Percentiles rank a stretch among this genome's conserved stretches.
Evolutionary conservation across 1,139 yeast genomes (phyloP).

Genomic region (Taphrina populina): DNA sequence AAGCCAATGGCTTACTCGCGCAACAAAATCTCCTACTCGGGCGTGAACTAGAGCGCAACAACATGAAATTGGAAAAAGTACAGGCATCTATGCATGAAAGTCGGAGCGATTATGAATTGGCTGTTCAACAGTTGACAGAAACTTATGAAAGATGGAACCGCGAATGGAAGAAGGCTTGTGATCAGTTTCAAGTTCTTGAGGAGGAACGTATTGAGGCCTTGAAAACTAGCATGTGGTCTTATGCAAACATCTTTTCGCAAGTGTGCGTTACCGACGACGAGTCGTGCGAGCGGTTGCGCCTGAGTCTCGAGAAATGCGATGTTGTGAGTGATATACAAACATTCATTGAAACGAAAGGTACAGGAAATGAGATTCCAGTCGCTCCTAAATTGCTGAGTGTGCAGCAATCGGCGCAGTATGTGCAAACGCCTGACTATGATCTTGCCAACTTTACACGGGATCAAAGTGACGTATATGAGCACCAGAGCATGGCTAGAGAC

Average conservation of each 20-base stretch:
- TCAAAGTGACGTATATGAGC: too few relatives aligned
- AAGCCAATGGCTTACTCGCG: slow-evolving; percentile 59
- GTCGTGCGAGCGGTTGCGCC: slow-evolving; percentile 67
- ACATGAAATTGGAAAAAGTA: slow-evolving; percentile 60
- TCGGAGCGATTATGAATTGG: slow-evolving; percentile 60
- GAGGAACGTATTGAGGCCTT: slow-evolving; percentile 72
- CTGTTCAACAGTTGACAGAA: slow-evolving; percentile 61
- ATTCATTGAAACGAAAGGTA: slow-evolving; percentile 59
- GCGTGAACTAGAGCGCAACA: slow-evolving; percentile 67
- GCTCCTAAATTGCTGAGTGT: slow-evolving; percentile 57
- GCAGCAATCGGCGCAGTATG: too few relatives aligned
- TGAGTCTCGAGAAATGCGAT: slow-evolving; percentile 66
- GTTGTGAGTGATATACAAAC: slow-evolving; percentile 59
- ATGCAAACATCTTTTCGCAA: slow-evolving; percentile 71
- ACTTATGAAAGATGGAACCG: slow-evolving; percentile 69
- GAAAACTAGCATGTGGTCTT: slow-evolving; percentile 79
- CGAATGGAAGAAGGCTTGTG: slow-evolving; percentile 75
- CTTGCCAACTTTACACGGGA: too few relatives aligned
- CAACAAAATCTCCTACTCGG: slow-evolving; percentile 76
- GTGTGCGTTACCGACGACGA: slow-evolving; percentile 78
- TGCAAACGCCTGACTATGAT: too few relatives aligned
- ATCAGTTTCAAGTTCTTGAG: slow-evolving; percentile 69
- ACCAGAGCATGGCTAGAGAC: too few relatives aligned
- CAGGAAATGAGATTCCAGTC: slow-evolving; percentile 64
- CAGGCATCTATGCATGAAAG: slow-evolving; percentile 49